Base-by-base conservation (phyloP, 2,329 filamentous ascomycete genomes). In the Colletotrichum lindemuthianum region DNA sequence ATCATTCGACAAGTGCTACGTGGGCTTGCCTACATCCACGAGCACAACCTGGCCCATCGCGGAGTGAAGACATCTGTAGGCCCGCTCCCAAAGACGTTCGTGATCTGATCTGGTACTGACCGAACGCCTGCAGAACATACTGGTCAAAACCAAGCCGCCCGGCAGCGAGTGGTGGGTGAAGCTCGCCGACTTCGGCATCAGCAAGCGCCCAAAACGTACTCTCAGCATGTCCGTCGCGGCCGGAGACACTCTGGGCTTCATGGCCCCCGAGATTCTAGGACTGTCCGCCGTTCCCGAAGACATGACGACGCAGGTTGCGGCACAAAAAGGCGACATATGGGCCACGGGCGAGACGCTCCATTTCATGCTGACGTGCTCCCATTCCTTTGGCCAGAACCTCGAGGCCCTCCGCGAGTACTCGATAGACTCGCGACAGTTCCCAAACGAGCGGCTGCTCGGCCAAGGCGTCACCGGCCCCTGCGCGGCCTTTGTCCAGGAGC, bases 111-210 rank as follows among this genome's bases (percentile, higher is more conserved):
- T 1, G 6, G 8, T 5, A 6, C 4, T 24, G 4, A n/a, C 37
- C 41, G 8, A 52, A 52, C 37, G 10, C 2, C 9, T 3, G 5
- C 12, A 58, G 55, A 58, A 58, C 32, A 16, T 58, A 4, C 16
- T 58, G 16, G 49, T 58, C 32, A 44, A 37, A 12, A 36, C 45
- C 5, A 44, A 58, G 36, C 55, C 55, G 15, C 55, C 55, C 0
- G 45, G 34, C 3, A 34, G 32, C n/a, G 55, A 58, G 10, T 58
- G 55, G 55, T 58, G 55, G 55, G 47, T 58, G 24, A 58, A 58
- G 39, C 49, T 58, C 24, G 55, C 16, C 55, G 55, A 58, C 37
- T 58, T 58, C 16, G 55, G 55, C 24, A 58, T 58, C 34, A 58
- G 55, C 55, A 58, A 50, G 13, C 36, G 55, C 12, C 45, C 45